Evolutionary conservation across 306 rosid species (phyloP).

Genomic region (Pachyrhizus erosus): DNA sequence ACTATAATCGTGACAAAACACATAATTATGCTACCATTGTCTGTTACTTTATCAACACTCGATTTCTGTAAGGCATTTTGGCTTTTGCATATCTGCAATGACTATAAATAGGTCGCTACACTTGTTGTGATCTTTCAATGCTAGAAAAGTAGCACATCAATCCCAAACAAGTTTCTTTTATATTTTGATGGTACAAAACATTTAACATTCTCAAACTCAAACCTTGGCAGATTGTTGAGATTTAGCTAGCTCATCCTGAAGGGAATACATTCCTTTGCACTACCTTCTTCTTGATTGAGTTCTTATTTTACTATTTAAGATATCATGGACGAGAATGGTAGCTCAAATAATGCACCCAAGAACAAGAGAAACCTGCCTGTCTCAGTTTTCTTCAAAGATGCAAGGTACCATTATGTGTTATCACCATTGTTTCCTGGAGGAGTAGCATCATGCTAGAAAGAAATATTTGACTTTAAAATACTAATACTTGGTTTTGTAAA

Average conservation of each 20-base stretch:
- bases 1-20: background rate
- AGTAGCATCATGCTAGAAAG: background rate
- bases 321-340: conserved; percentile 57
- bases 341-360: conserved; percentile 34
- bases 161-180: background rate
- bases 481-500: conserved; percentile 20
- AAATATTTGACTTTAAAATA: background rate
- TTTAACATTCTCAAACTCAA: background rate
- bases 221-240: conserved; percentile 40
- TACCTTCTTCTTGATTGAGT: conserved; percentile 27
- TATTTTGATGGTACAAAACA: conserved; percentile 9
- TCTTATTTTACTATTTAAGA: conserved; percentile 20
- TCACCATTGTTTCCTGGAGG: background rate
- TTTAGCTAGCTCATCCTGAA: background rate
- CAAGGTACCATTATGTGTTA: conserved; percentile 60
- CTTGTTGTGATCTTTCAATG: background rate
- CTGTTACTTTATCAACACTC: conserved; percentile 3
- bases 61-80: background rate
- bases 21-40: background rate
- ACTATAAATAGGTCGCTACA: background rate
- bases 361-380: conserved; percentile 68
- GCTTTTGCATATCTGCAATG: background rate
- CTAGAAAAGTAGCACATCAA: background rate
- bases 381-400: conserved; percentile 87
- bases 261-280: background rate